Evolutionary conservation across 2,329 filamentous ascomycete species (phyloP), one percentile per base, ranked within the genome.

Genomic region (Neonectria magnoliae): DNA sequence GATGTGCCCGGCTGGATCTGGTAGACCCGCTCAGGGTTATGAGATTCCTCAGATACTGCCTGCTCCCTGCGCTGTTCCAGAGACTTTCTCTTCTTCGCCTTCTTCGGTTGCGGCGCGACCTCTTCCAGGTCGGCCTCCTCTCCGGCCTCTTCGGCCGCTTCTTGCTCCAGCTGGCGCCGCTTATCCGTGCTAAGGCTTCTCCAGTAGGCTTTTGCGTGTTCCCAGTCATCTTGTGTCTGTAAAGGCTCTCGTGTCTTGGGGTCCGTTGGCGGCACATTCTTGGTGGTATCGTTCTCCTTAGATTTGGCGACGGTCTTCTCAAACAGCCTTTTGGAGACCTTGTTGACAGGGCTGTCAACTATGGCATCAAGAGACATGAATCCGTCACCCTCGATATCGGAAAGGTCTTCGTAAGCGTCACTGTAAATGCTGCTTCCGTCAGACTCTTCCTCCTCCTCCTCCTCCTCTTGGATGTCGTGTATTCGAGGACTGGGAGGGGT

Each of bases 291-390:
- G 2, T 14, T 29, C 36, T 73, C 69, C 33, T 68, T 71, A 8
- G 68, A 66, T 48, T 68, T 69, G 16, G 69, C 62, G 11, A 72
- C 64, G 1, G 73, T 67, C 52, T 73, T 75, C 52, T 73, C 70
- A 16, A 70, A 59, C 4, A 72, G 52, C 50, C 73, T 76, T 16
- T 68, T 68, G 3, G 70, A 57, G n/a, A 71, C 58, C 11, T 60
- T 66, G 25, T 67, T 66, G 41, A 73, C 67, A 13, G 91, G 88
- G 51, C 84, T 88, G 20, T 90, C 86, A 1, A 93, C 84, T 9
- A 94, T 87, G 11, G 92, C 92, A 76, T 94, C 86, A 8, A 94
- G 82, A 5, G 91, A 94, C 73, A 88, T 83, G 72, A 93, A 94
- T 0, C 90, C 91, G 51, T 87, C 86, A 2, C 85, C 86, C 42